These are phyloP conservation scores for Sarocladium kiliense DNA, from an alignment of 2,329 filamentous ascomycete species.

Conservation along the genomic window DNA sequence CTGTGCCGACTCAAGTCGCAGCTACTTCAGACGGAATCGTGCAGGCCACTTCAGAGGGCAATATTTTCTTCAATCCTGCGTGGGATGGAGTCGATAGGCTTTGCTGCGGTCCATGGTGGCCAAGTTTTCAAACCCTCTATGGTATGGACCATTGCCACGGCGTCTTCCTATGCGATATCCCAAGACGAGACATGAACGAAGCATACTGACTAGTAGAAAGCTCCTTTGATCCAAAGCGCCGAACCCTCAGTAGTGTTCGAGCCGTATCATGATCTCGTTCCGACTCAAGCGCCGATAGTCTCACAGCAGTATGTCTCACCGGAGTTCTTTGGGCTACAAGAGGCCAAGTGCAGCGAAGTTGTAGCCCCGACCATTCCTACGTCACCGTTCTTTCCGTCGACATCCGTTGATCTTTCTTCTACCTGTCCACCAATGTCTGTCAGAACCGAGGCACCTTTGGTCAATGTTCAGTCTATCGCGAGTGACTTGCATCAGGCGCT, in stretches of 20 bases:
- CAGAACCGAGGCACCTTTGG: not conserved
- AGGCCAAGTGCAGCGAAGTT: not conserved
- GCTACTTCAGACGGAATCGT: not conserved
- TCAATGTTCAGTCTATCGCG: not conserved
- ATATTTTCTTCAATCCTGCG: not conserved
- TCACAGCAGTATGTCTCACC: not conserved
- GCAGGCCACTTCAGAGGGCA: not conserved
- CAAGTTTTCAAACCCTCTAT: not conserved
- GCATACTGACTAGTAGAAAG: not conserved
- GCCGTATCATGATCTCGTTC: not conserved
- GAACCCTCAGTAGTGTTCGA: not conserved
- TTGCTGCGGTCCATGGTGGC: constrained; percentile 2
- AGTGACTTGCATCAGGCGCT: not conserved
- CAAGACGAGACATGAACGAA: not conserved
- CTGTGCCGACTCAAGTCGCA: not conserved
- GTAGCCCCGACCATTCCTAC: not conserved
- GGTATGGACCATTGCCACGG: not conserved
- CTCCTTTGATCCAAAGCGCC: not conserved
- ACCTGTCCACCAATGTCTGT: not conserved
- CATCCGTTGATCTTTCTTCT: not conserved
- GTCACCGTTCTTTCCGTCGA: not conserved
- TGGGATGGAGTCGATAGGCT: not conserved
- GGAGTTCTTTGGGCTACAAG: not conserved
- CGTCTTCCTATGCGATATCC: not conserved
- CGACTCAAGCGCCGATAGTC: not conserved